These are phyloP conservation scores for Verticillium nubilum DNA, from an alignment of 2,329 filamentous ascomycete genomes.

Conservation along the genomic window DNA sequence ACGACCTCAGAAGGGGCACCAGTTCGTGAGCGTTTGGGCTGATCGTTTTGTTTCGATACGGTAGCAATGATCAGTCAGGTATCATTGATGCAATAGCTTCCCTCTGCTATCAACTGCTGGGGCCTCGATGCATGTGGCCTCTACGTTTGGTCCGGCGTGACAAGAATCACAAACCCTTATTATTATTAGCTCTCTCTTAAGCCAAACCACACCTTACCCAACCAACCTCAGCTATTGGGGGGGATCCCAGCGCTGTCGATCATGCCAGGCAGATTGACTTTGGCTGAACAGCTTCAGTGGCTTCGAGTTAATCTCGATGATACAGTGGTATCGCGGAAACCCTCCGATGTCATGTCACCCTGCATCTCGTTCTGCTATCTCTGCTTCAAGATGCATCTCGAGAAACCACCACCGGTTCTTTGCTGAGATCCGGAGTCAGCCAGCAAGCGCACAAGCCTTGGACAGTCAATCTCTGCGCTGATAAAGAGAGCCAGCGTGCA, in stretches of 20 bases:
- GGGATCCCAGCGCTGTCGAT: not conserved
- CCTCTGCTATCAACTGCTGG: not conserved
- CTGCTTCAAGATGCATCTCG: not conserved
- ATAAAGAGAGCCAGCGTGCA: not conserved
- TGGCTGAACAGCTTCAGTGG: not conserved
- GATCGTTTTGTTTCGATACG: not conserved
- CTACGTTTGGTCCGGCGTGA: not conserved
- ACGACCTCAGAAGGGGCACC: not conserved
- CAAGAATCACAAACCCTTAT: not conserved
- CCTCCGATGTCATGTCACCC: not conserved
- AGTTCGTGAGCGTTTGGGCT: not conserved
- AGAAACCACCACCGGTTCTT: not conserved
- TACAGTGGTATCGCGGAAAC: not conserved
- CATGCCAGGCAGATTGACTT: not conserved
- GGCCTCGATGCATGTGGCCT: not conserved
- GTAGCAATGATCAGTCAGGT: not conserved
- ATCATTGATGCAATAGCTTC: not conserved
- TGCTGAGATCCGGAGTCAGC: no score
- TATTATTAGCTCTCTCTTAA: not conserved
- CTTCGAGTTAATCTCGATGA: not conserved
- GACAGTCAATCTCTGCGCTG: no score
- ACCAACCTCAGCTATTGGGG: not conserved
- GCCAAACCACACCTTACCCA: not conserved
- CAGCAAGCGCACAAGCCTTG: no score
- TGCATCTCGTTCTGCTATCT: not conserved